phyloP scores from a whole-genome alignment of 306 rosid genomes.

The Pyrus pyrifolia region DNA sequence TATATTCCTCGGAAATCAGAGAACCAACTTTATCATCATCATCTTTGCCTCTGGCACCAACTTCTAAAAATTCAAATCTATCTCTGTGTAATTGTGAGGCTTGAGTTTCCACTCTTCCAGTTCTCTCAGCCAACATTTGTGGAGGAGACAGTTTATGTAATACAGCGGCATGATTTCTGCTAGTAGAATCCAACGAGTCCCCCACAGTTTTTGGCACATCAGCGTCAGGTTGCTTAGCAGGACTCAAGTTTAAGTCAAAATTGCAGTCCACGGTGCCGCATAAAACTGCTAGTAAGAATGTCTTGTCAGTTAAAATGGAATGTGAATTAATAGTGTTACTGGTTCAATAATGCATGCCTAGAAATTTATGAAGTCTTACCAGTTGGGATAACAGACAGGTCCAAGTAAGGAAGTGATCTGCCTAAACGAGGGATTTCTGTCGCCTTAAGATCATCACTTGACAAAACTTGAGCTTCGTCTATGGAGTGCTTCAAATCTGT shows the following conservation, averaged over 20 bases:
- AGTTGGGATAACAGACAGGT: conserved; percentile 25
- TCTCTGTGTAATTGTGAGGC: conserved; percentile 19
- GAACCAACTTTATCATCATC: conserved; percentile 11
- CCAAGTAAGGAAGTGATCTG: conserved; percentile 24
- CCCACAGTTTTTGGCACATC: conserved; percentile 12
- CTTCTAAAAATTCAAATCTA: conserved; percentile 13
- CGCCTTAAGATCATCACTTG: conserved; percentile 11
- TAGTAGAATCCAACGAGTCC: conserved; percentile 30
- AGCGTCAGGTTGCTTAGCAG: conserved; percentile 26
- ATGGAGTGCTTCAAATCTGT: conserved; percentile 32
- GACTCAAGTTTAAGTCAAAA: conserved; percentile 32
- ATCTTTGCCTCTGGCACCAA: conserved; percentile 10
- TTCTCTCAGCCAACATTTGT: conserved; percentile 18
- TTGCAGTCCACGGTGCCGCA: conserved; percentile 23
- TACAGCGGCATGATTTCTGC: conserved; percentile 32
- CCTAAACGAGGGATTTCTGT: conserved; percentile 1
- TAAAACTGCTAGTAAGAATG: conserved; percentile 25
- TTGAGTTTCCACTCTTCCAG: conserved; percentile 10
- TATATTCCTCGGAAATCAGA: neutral
- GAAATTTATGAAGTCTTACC: conserved; percentile 26
- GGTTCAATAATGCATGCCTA: neutral
- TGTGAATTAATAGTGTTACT: neutral
- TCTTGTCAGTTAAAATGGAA: neutral
- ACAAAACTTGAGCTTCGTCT: conserved; percentile 22
- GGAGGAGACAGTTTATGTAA: conserved; percentile 27